These are phyloP conservation scores for Thoreauomyces humboldtii DNA, from an alignment of 192 early-diverging fungal species.

Conservation along the genomic window DNA sequence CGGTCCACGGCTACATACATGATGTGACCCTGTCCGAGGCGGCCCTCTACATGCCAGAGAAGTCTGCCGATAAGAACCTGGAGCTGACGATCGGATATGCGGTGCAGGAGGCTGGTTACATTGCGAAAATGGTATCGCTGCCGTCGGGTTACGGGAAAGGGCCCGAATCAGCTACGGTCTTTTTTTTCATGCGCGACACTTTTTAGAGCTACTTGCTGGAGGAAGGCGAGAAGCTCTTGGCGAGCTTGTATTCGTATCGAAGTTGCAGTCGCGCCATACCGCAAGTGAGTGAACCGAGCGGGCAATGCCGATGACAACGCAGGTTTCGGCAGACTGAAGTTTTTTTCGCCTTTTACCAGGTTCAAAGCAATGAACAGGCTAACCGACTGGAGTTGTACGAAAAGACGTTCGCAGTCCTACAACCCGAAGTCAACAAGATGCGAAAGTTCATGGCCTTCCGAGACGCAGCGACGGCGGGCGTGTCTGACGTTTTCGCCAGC, in stretches of 20 bases:
- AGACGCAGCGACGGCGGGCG: constrained; percentile 21
- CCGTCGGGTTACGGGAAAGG: not conserved
- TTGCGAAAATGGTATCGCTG: constrained; percentile 39
- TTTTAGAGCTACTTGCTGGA: constrained; percentile 33
- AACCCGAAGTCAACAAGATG: constrained; percentile 46
- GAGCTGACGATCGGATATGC: constrained; percentile 20
- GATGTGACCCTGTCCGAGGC: constrained; percentile 35
- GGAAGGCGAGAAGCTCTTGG: constrained; percentile 37
- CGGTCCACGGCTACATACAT: constrained; percentile 12
- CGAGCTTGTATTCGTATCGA: constrained; percentile 44
- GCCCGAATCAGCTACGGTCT: not conserved
- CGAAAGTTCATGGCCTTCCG: constrained; percentile 44
- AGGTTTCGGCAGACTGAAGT: no score
- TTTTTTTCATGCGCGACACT: not conserved
- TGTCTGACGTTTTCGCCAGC: constrained; percentile 36
- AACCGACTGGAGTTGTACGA: constrained; percentile 31
- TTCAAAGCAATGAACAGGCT: constrained; percentile 33
- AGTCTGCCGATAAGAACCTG: constrained; percentile 13
- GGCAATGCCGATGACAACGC: not conserved
- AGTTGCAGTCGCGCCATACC: constrained; percentile 45
- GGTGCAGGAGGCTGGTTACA: constrained; percentile 31
- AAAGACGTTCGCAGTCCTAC: constrained; percentile 35
- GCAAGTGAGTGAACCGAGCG: constrained; percentile 23
- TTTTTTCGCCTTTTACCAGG: constrained; percentile 8
- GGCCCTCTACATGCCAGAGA: constrained; percentile 25